These are phyloP conservation scores for Helicostylum pulchrum DNA, from an alignment of 192 early-diverging fungal genomes.

Conservation along the genomic window DNA sequence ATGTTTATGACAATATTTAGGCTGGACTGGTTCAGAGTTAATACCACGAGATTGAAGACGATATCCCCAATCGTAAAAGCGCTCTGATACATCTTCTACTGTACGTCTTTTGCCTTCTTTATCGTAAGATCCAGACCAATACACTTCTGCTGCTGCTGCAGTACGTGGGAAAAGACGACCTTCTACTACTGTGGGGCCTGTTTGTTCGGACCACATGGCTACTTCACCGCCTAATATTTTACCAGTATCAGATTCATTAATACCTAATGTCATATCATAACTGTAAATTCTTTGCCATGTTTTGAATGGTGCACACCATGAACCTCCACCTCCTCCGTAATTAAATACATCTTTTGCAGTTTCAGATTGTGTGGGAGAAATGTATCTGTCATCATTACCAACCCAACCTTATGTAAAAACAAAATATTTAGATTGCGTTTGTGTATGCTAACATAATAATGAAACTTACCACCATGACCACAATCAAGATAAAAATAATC, in stretches of 20 bases:
- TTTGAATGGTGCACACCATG: slow-evolving; percentile 78
- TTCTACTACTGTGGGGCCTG: slow-evolving; percentile 56
- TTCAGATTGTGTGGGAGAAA: slow-evolving; percentile 27
- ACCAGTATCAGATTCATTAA: slow-evolving; percentile 47
- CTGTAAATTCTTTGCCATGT: slow-evolving; percentile 70
- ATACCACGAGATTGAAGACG: slow-evolving; percentile 65
- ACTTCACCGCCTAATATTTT: slow-evolving; percentile 69
- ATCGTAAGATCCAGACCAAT: slow-evolving; percentile 67
- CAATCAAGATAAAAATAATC: slow-evolving; percentile 75
- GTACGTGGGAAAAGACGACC: slow-evolving; percentile 66
- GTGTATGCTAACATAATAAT: neutral
- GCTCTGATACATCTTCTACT: slow-evolving; percentile 32
- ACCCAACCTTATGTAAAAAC: slow-evolving; percentile 46
- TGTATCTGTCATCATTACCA: slow-evolving; percentile 57
- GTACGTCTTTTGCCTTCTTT: slow-evolving; percentile 34
- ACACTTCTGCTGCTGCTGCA: slow-evolving; percentile 62
- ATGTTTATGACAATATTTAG: slow-evolving; percentile 57
- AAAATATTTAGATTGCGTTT: neutral
- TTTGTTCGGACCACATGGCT: slow-evolving; percentile 71
- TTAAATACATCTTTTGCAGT: slow-evolving; percentile 32
- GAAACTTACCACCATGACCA: slow-evolving; percentile 51
- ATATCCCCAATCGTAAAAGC: slow-evolving; percentile 69
- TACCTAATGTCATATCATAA: slow-evolving; percentile 53
- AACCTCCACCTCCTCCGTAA: slow-evolving; percentile 44
- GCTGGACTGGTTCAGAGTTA: slow-evolving; percentile 54